Base-by-base conservation (phyloP, 208 protist species). In the Wallacemonas rigidus region DNA sequence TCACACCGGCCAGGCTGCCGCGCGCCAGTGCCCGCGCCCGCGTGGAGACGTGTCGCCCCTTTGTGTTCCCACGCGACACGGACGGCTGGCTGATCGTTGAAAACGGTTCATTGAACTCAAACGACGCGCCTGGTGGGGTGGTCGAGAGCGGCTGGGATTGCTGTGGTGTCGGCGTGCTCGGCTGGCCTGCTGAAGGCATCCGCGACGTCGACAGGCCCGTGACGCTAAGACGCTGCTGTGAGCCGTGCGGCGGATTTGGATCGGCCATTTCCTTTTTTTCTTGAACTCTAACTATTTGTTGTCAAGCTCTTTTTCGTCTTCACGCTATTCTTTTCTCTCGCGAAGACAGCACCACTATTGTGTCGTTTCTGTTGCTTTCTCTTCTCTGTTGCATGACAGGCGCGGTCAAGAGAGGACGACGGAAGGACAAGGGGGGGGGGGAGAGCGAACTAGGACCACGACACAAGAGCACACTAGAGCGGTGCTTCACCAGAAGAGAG, bases 241-340 rank as follows among this genome's bases (percentile, higher is more conserved):
- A 4, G 41, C 60, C 1, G 8, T 17, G 56, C 8, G 56, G 26
- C 5, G 53, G 5, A 5, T 5, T 57, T 35, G 53, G 6, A 17
- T 57, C 53, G 6, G 53, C 53, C 53, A 57, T 57, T 15, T 1
- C 14, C 26, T 15, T 38, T 8, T 8, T 57, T 50, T 50, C 45
- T 50, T 50, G 1, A 6, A 14, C 45, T 50, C 45, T 38, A 43
- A 26, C 26, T 26, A 26, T 26, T 26, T 26, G 26, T 69, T 55
- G 53, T 53, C 39, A 41, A 15, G 26, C 26, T 26, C 7, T 69
- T 57, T 57, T 71, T 63, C 11, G 9, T 43, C 58, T 40, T 60
- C 69, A 39, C 60, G 67, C 54, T 69, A 56, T 73, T 65, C 38
- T 67, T 41, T 55, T 56, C 8, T 54, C n/a, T 26, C 26, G 26